A percentile compares a stretch with the other conserved stretches of the same genome.
phyloP scores from a whole-genome alignment of 139 green algal genomes.

The Edaphochlamys debaryana region DNA sequence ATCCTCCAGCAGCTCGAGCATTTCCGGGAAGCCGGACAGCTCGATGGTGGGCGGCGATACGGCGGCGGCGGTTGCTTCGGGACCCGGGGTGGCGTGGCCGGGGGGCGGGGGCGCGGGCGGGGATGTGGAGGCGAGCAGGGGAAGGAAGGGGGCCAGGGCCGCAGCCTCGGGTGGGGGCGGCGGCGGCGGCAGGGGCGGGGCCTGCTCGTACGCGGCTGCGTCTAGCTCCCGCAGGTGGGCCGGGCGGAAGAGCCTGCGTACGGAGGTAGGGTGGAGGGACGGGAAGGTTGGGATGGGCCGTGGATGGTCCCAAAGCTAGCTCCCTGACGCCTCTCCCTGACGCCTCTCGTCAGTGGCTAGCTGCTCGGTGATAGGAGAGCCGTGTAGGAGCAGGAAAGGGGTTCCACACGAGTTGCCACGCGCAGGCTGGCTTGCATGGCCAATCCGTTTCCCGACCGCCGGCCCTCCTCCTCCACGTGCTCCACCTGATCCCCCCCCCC shows the following conservation, averaged over 20 bases:
- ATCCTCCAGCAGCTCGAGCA: not conserved
- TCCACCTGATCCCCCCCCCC: not conserved
- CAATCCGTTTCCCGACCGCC: too few relatives aligned
- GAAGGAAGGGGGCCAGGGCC: not conserved
- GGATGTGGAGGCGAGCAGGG: too few relatives aligned
- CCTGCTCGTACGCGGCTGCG: constrained; percentile 66
- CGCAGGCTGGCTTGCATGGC: too few relatives aligned
- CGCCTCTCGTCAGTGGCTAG: too few relatives aligned
- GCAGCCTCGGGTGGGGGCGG: not conserved
- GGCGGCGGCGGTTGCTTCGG: not conserved
- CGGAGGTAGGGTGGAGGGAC: not conserved
- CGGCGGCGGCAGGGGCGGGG: not conserved
- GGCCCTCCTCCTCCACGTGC: not conserved
- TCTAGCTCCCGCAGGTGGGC: constrained; percentile 73
- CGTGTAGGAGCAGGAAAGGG: too few relatives aligned
- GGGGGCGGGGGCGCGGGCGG: too few relatives aligned
- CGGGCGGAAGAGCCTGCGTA: constrained; percentile 52
- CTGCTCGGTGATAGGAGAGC: too few relatives aligned
- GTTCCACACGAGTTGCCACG: too few relatives aligned
- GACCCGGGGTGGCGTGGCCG: not conserved
- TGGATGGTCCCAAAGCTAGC: not conserved
- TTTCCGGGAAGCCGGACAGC: not conserved
- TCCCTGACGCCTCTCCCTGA: too few relatives aligned
- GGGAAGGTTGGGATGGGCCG: not conserved
- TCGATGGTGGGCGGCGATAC: too few relatives aligned